Evolutionary conservation across 805 yeast genomes (phyloP).

Genomic region (Lipomyces starkeyi): DNA sequence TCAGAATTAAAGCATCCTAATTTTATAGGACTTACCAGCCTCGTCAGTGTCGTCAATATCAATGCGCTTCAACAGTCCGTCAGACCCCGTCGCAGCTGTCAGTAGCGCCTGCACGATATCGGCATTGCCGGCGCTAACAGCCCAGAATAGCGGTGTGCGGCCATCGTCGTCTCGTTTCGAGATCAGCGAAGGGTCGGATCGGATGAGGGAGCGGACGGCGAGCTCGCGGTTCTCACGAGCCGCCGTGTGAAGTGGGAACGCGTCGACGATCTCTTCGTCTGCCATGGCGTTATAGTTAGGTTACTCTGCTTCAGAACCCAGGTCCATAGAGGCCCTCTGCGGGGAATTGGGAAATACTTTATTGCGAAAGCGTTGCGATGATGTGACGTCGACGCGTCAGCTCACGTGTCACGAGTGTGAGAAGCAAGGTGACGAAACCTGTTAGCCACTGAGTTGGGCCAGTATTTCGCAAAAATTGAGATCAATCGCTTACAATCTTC

Average conservation of each 20-base stretch:
- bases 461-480: too few relatives aligned
- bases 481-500: too few relatives aligned
- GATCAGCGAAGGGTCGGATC: constrained; percentile 56
- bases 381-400: background rate
- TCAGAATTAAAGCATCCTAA: background rate
- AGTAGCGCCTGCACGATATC: constrained; percentile 57
- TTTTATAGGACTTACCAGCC: constrained; percentile 49
- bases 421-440: too few relatives aligned
- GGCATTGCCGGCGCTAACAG: constrained; percentile 65
- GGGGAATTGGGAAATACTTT: background rate
- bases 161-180: constrained; percentile 68
- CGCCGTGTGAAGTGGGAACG: constrained; percentile 57
- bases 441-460: too few relatives aligned
- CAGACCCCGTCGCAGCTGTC: constrained; percentile 42
- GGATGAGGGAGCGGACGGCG: constrained; percentile 58
- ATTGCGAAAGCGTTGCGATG: background rate
- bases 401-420: background rate
- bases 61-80: constrained; percentile 35
- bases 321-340: background rate
- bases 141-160: constrained; percentile 89
- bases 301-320: too few relatives aligned
- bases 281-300: background rate
- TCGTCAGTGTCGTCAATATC: constrained; percentile 78
- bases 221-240: constrained; percentile 64
- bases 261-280: constrained; percentile 9